Evolutionary conservation across 2,329 filamentous ascomycete genomes (phyloP).

Genomic region (Cladorrhinum sp.): DNA sequence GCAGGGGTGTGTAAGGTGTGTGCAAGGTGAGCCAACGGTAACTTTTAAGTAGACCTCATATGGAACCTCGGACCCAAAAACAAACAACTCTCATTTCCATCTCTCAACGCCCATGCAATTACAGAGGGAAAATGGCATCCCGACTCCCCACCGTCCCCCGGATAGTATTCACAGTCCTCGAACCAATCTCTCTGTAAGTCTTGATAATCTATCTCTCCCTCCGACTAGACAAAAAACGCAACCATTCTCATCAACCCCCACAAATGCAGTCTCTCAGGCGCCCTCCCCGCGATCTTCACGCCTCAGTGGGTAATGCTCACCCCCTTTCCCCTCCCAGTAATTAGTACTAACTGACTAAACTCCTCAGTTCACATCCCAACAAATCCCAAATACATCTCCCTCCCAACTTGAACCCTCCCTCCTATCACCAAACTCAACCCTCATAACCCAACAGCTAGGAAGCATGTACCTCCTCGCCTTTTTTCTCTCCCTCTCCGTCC

Average conservation of each 20-base stretch:
- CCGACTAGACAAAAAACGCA: no score
- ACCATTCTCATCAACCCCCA: conserved; percentile 6
- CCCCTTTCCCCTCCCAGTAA: no score
- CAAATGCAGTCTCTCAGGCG: conserved; percentile 54
- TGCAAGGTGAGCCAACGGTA: no score
- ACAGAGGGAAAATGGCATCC: conserved; percentile 59
- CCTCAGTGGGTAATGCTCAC: conserved; percentile 41
- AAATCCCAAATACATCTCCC: conserved; percentile 44
- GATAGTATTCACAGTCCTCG: conserved; percentile 63
- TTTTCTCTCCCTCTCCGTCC: conserved; percentile 60
- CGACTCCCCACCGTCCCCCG: conserved; percentile 62
- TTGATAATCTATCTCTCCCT: not conserved
- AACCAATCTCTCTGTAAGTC: conserved; percentile 65
- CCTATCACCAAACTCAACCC: conserved; percentile 40
- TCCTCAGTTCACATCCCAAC: conserved; percentile 57
- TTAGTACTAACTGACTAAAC: no score
- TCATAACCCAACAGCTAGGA: conserved; percentile 65
- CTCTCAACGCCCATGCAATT: not conserved
- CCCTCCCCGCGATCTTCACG: conserved; percentile 52
- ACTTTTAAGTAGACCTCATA: no score
- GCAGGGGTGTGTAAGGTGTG: no score
- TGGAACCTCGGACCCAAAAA: no score
- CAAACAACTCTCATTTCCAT: not conserved
- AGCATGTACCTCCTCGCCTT: conserved; percentile 67
- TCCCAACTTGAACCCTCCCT: no score